Conservation (phyloP, 805 yeast genomes). For the Barnettozyma californica region DNA sequence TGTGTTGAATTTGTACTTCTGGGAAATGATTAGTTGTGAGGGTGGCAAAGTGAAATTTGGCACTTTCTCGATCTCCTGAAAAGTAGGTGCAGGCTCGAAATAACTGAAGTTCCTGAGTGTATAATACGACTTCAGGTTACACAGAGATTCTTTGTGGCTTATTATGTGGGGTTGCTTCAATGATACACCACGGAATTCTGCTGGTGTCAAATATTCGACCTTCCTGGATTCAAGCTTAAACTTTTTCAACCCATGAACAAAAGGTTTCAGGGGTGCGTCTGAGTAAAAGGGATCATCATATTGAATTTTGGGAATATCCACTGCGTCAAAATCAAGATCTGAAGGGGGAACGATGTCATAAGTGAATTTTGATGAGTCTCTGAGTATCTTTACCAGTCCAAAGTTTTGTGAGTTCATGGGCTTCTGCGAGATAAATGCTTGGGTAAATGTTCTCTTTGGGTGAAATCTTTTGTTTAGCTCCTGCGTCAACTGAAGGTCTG, state of each 20-base stretch:
- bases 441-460: slow-evolving; percentile 9
- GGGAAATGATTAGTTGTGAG: slow-evolving; percentile 50
- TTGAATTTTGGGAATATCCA: slow-evolving; percentile 45
- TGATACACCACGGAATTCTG: slow-evolving; percentile 19
- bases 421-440: slow-evolving; percentile 4
- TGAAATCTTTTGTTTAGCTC: slow-evolving; percentile 1
- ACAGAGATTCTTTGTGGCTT: not conserved
- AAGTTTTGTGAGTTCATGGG: not conserved
- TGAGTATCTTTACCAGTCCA: not conserved
- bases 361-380: slow-evolving; percentile 2
- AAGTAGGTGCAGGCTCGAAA: slow-evolving; percentile 43
- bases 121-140: not conserved
- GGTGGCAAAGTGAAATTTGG: slow-evolving; percentile 11
- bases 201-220: slow-evolving; percentile 27
- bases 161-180: not conserved
- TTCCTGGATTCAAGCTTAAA: slow-evolving; percentile 42
- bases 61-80: slow-evolving; percentile 25
- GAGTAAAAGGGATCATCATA: slow-evolving; percentile 64
- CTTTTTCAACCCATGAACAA: slow-evolving; percentile 63
- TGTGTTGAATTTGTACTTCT: slow-evolving; percentile 36
- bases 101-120: slow-evolving; percentile 41
- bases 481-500: slow-evolving; percentile 9
- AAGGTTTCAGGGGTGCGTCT: slow-evolving; percentile 43
- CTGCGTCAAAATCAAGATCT: slow-evolving; percentile 37
- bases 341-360: slow-evolving; percentile 15